Conservation (phyloP, 352 stramenopile genomes). For the Globisporangium acanthophoron region DNA sequence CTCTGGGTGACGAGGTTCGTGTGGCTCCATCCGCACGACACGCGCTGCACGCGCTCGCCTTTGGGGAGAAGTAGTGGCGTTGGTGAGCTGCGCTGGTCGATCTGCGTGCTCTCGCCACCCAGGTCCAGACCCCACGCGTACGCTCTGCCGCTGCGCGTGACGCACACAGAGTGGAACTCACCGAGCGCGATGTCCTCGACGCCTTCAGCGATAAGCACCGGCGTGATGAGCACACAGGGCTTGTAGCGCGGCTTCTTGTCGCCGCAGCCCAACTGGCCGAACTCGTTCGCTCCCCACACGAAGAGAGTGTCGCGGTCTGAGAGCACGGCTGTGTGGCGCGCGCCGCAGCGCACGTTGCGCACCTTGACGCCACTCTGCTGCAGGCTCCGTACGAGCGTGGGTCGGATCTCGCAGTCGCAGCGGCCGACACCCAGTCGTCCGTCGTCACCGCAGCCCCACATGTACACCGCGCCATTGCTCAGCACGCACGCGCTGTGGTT, state of each 20-base stretch:
- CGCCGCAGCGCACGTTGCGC: slow-evolving; percentile 56
- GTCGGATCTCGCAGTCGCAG: slow-evolving; percentile 27
- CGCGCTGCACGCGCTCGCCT: slow-evolving; percentile 32
- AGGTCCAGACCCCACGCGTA: slow-evolving; percentile 68
- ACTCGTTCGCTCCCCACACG: slow-evolving; percentile 77
- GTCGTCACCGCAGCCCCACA: slow-evolving; percentile 70
- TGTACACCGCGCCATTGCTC: slow-evolving; percentile 69
- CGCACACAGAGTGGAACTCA: slow-evolving; percentile 67
- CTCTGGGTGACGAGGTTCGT: slow-evolving; percentile 52
- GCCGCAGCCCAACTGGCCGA: slow-evolving; percentile 64
- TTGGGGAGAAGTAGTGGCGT: slow-evolving; percentile 24
- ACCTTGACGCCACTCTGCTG: slow-evolving; percentile 32
- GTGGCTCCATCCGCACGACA: slow-evolving; percentile 64
- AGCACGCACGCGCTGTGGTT: slow-evolving; percentile 71
- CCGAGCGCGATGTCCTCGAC: slow-evolving; percentile 55
- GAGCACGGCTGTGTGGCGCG: slow-evolving; percentile 58
- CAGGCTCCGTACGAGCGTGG: slow-evolving; percentile 30
- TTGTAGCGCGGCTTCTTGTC: slow-evolving; percentile 37
- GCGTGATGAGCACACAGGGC: slow-evolving; percentile 39
- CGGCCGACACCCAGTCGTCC: slow-evolving; percentile 49
- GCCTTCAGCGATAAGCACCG: slow-evolving; percentile 35
- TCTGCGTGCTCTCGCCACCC: slow-evolving; percentile 28
- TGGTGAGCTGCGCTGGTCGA: slow-evolving; percentile 30
- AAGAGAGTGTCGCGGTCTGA: slow-evolving; percentile 67
- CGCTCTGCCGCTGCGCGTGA: slow-evolving; percentile 35